These are phyloP conservation scores for Phialocephala subalpina DNA, from an alignment of 2,329 filamentous ascomycete genomes.

Conservation along the genomic window DNA sequence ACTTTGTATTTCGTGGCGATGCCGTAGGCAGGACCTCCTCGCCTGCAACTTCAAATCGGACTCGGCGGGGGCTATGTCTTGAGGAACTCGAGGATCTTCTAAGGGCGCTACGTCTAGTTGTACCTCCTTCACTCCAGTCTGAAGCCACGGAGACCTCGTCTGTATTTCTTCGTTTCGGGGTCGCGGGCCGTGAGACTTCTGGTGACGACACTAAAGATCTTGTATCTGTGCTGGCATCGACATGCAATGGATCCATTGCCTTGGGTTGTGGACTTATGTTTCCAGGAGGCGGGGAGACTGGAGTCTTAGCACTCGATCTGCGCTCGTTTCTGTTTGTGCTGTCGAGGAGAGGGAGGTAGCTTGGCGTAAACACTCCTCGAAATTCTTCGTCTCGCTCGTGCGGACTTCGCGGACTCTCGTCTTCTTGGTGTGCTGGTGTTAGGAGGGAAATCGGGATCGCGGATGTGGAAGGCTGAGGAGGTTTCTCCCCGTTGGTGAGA, in stretches of 20 bases:
- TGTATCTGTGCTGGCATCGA: conserved; percentile 34
- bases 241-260: conserved; percentile 28
- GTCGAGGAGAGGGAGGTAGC: conserved; percentile 68
- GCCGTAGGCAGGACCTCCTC: conserved; percentile 67
- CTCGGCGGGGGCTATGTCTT: conserved; percentile 62
- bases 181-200: conserved; percentile 34
- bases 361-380: conserved; percentile 68
- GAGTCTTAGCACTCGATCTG: conserved; percentile 35
- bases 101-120: conserved; percentile 62
- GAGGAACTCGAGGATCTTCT: conserved; percentile 61
- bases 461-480: conserved; percentile 48
- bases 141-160: conserved; percentile 55
- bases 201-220: conserved; percentile 37
- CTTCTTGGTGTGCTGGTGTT: conserved; percentile 36
- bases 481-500: conserved; percentile 27
- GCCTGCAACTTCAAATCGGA: conserved; percentile 69
- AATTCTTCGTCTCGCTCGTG: conserved; percentile 67
- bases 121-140: conserved; percentile 57
- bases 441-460: conserved; percentile 11
- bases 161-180: conserved; percentile 41
- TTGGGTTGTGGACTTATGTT: conserved; percentile 30
- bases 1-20: conserved; percentile 51
- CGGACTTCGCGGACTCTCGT: conserved; percentile 51
- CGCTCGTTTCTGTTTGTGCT: conserved; percentile 40
- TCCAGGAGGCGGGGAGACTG: conserved; percentile 12